Evolutionary conservation across 140 eudicot species (phyloP), one percentile per base, ranked within the genome.

Genomic region (Stevia rebaudiana): DNA sequence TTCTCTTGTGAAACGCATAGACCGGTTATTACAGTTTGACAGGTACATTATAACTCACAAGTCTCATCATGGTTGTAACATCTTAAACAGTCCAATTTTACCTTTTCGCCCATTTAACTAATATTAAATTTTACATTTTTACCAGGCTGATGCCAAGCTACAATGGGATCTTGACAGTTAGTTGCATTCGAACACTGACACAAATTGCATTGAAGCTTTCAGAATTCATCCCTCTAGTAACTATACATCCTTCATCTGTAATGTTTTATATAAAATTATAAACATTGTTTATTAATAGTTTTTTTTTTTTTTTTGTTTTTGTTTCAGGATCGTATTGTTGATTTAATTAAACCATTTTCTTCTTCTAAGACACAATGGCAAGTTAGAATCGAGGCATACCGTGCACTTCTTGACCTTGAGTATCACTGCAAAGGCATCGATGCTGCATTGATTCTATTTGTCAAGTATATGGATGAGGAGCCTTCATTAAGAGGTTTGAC

Each of bases 391-490:
- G 95, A 81, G 77, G 98, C 98, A 11, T 79, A 79, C 74, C 82
- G 94, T 62, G 77, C 96, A 47, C 96, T 92, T 19, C 92, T 91
- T 77, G 98, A 92, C 79, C 95, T 92, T 55, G 95, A 88, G 77
- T 85, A 74, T 70, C 86, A 85, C 61, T 65, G 72, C 69, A 76
- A 78, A 60, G 98, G 98, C 69, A 83, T 81, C 42, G 87, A 85
- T 78, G 87, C 92, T 5, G 87, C 88, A 24, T 75, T 92, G 72
- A 69, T 68, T 58, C 59, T 85, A 46, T 92, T 92, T 77, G 76
- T 83, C 47, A 74, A 51, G 56, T 83, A 70, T 72, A 59, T 92
- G 59, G 75, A 83, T 37, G 86, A 81, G 39, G 98, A 92, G 78
- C 42, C 84, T 31, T 85, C 96, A 8, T 64, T 92, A 53, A 80